Evolutionary conservation across 2,329 filamentous ascomycete genomes (phyloP).

Genomic region (Orbilia brochopaga): DNA sequence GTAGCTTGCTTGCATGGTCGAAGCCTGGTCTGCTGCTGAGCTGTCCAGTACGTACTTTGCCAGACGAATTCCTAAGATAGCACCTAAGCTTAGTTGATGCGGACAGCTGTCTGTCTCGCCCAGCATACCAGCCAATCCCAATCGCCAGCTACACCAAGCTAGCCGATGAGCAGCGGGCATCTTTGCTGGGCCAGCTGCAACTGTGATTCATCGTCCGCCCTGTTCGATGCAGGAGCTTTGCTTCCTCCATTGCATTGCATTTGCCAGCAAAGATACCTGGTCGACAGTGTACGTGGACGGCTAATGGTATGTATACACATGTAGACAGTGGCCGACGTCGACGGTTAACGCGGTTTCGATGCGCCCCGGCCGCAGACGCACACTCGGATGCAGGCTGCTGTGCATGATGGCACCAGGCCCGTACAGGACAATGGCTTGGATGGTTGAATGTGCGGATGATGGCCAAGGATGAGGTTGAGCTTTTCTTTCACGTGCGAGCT

Average conservation of each 20-base stretch:
- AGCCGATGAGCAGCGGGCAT: slow-evolving; percentile 9
- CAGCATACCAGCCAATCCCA: background rate
- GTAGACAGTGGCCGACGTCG: background rate
- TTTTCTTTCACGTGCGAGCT: background rate
- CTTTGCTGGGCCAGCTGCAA: slow-evolving; percentile 2
- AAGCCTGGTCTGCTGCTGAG: slow-evolving; percentile 39
- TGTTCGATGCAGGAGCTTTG: background rate
- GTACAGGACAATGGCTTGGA: background rate
- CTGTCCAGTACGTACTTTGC: slow-evolving; percentile 41
- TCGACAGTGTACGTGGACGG: background rate
- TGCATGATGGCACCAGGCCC: background rate
- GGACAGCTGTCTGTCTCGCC: slow-evolving; percentile 5
- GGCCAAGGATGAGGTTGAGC: background rate
- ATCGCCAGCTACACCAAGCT: background rate
- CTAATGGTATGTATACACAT: background rate
- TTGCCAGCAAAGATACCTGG: slow-evolving; percentile 3
- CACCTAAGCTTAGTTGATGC: background rate
- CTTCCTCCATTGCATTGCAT: background rate
- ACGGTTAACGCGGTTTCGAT: background rate
- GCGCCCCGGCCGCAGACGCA: background rate
- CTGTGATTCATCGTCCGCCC: slow-evolving; percentile 7
- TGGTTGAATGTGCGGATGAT: background rate
- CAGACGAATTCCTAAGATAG: background rate
- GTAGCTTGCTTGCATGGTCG: background rate
- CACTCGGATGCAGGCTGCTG: background rate